phyloP scores from a whole-genome alignment of 768 basidiomycete genomes.

The Naematelia encephala region DNA sequence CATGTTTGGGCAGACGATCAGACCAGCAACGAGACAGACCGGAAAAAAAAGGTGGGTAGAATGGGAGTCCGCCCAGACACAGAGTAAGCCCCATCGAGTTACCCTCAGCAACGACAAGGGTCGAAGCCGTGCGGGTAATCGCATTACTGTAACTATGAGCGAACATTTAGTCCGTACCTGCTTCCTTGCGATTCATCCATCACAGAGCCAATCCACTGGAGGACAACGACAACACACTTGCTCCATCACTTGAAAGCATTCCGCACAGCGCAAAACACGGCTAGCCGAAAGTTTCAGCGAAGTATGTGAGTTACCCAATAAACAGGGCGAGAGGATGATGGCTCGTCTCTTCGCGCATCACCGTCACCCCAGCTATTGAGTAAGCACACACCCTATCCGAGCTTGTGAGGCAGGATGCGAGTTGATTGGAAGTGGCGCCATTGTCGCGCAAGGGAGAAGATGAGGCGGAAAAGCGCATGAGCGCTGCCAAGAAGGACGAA shows the following conservation, averaged over 20 bases:
- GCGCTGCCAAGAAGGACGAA: neutral
- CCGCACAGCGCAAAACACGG: neutral
- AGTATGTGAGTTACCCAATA: neutral
- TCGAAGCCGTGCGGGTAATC: conserved; percentile 27
- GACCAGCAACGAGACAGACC: neutral
- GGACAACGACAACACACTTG: neutral
- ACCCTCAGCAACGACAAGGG: conserved; percentile 17
- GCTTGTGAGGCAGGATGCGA: neutral
- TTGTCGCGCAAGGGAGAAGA: neutral
- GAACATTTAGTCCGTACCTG: conserved; percentile 17
- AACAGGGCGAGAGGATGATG: neutral
- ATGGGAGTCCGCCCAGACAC: conserved; percentile 32
- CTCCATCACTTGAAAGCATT: conserved; percentile 1
- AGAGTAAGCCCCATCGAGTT: conserved; percentile 51
- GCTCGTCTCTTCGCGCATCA: neutral
- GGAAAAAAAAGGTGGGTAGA: conserved; percentile 5
- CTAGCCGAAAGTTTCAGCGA: neutral
- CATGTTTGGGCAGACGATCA: conserved; percentile 1
- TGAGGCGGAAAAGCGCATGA: neutral
- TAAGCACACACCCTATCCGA: neutral
- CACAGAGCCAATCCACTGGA: neutral
- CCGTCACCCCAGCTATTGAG: neutral
- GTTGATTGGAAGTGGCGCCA: neutral
- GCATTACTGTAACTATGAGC: conserved; percentile 49
- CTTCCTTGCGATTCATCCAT: neutral